Base-by-base conservation (phyloP, 192 early-diverging fungal species). In the Geranomyces variabilis region DNA sequence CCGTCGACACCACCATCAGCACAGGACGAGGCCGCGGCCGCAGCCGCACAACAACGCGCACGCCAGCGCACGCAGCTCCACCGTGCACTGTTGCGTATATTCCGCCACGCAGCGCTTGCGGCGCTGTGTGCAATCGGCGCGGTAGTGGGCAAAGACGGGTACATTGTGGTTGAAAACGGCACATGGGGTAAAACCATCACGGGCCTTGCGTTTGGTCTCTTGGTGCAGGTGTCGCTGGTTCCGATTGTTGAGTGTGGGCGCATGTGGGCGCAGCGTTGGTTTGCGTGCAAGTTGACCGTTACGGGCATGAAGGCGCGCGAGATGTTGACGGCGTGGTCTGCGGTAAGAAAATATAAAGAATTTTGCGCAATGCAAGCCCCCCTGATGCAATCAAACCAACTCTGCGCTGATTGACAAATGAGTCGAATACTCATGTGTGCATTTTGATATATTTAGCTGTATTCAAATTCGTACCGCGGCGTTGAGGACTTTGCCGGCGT, bases 271-370 rank as follows among this genome's bases (percentile, higher is more conserved):
- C 51, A 53, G 51, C 51, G 15, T 53, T 53, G 51, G 51, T 53
- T 53, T 53, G 4, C 51, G 24, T 15, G 51, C 24, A 53, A 53
- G 24, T 26, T 53, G n/a, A 53, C 51, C 4, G 51, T 53, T 26
- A 53, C 19, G 24, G 51, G 51, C 4, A 53, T 53, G 51, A 53
- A 53, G 24, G 51, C 51, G n/a, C 51, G 51, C 51, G 51, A 53
- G 24, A 53, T 53, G 51, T 7, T 53, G 17, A 53, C 51, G 51
- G 51, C 51, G 24, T 53, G 51, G 51, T 53, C 51, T 26, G 51
- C 51, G 24, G 36, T 41, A 41, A 41, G 36, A n/a, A n/a, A n/a
- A n/a, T n/a, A n/a, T n/a, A n/a, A n/a, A n/a, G n/a, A n/a, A n/a
- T n/a, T n/a, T n/a, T n/a, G n/a, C n/a, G n/a, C n/a, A n/a, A n/a